Evolutionary conservation across 1,284 basidiomycete species (phyloP).

Genomic region (Ceratobasidium theobromae): DNA sequence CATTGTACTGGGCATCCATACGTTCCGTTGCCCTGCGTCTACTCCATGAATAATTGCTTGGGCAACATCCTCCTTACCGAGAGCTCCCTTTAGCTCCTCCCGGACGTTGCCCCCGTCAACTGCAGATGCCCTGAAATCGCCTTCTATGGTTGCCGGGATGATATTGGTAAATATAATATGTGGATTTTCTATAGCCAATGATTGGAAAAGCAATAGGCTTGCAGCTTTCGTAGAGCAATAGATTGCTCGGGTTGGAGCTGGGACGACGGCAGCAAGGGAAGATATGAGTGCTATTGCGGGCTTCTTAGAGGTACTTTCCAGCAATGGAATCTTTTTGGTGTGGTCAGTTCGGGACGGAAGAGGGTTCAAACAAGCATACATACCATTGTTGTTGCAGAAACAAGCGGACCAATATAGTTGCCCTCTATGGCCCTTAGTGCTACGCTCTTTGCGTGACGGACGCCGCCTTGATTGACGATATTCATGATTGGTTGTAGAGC

Average conservation of each 20-base stretch:
- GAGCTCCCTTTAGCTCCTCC: conserved; percentile 45
- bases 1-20: conserved; percentile 55
- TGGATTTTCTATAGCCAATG: conserved; percentile 77
- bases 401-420: conserved; percentile 66
- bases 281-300: conserved; percentile 82
- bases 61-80: conserved; percentile 49
- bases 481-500: conserved; percentile 77
- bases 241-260: conserved; percentile 81
- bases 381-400: conserved; percentile 67
- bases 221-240: conserved; percentile 86
- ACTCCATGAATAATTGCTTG: conserved; percentile 57
- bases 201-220: conserved; percentile 74
- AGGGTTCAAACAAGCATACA: conserved; percentile 42
- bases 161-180: conserved; percentile 58
- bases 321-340: conserved; percentile 67
- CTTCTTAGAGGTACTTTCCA: conserved; percentile 63
- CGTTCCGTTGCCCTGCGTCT: conserved; percentile 55
- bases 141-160: conserved; percentile 61
- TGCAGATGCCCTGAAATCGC: conserved; percentile 76
- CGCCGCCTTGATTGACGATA: conserved; percentile 61
- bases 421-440: conserved; percentile 56
- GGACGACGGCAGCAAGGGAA: conserved; percentile 76
- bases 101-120: conserved; percentile 60
- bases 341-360: background rate
- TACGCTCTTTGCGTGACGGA: conserved; percentile 48